phyloP scores from a whole-genome alignment of 192 early-diverging fungal species.

The Coemansia nantahalensis region DNA sequence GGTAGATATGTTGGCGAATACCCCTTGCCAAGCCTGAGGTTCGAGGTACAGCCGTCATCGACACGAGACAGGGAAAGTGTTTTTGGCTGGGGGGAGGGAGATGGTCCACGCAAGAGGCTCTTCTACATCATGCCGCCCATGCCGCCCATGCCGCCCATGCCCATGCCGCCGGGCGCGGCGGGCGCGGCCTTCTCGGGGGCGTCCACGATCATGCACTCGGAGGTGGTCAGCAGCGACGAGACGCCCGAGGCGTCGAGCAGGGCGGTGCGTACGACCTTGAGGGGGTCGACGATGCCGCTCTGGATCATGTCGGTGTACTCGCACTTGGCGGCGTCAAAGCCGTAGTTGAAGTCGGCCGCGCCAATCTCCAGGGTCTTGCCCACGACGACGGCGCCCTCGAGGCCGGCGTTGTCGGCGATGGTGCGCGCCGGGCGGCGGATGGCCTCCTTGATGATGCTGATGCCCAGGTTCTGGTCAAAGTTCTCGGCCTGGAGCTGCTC shows the following conservation, averaged over 20 bases:
- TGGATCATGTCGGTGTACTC: slow-evolving; percentile 97
- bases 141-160: slow-evolving; percentile 72
- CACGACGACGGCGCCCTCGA: slow-evolving; percentile 94
- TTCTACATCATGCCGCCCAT: slow-evolving; percentile 50
- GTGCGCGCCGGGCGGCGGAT: slow-evolving; percentile 90
- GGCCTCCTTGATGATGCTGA: slow-evolving; percentile 94
- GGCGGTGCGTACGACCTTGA: slow-evolving; percentile 99
- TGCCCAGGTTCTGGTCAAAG: slow-evolving; percentile 99
- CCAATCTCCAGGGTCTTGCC: slow-evolving; percentile 89
- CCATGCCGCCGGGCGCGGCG: slow-evolving; percentile 56
- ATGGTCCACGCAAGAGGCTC: too few relatives aligned
- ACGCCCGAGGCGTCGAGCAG: slow-evolving; percentile 96
- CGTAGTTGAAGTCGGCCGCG: slow-evolving; percentile 80
- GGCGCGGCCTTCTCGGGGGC: slow-evolving; percentile 74
- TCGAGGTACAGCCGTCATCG: too few relatives aligned
- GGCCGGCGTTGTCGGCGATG: slow-evolving; percentile 97
- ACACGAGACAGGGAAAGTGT: too few relatives aligned
- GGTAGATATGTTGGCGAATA: too few relatives aligned
- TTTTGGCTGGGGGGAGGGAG: too few relatives aligned
- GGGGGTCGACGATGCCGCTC: slow-evolving; percentile 95
- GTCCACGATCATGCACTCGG: slow-evolving; percentile 98
- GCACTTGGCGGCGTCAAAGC: slow-evolving; percentile 89
- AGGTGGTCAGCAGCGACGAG: slow-evolving; percentile 95
- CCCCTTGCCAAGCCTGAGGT: too few relatives aligned
- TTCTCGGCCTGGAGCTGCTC: slow-evolving; percentile 82